A percentile compares a stretch with the other conserved stretches of the same genome.
phyloP scores from a whole-genome alignment of 2,329 filamentous ascomycete species.

The Cytospora mali region DNA sequence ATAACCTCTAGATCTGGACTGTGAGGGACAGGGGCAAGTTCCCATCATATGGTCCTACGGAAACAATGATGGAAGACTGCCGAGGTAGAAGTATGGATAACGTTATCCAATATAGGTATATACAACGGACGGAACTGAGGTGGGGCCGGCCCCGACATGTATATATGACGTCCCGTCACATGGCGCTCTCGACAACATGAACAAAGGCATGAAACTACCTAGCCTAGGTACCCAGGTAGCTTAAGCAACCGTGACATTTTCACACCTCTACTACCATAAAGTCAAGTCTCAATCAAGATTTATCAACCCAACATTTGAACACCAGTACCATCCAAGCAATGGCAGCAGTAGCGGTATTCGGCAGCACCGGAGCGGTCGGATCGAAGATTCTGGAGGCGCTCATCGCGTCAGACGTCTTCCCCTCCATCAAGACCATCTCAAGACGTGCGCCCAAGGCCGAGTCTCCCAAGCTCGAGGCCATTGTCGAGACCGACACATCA shows the following conservation, averaged over 20 bases:
- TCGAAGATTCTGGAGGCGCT: conserved; percentile 72
- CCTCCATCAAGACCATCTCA: conserved; percentile 63
- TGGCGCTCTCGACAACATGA: neutral
- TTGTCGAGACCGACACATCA: conserved; percentile 67
- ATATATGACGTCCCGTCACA: neutral
- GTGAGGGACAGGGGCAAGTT: too few species aligned
- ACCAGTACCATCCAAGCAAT: conserved; percentile 35
- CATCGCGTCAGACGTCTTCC: conserved; percentile 53
- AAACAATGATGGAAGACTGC: too few species aligned
- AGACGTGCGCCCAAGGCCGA: conserved; percentile 62
- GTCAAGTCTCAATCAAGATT: neutral
- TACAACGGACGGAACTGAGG: neutral
- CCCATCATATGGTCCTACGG: too few species aligned
- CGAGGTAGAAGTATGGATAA: neutral
- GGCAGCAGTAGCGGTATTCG: conserved; percentile 58
- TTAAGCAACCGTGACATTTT: neutral
- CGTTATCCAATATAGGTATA: neutral
- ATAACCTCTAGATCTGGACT: too few species aligned
- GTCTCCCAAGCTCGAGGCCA: conserved; percentile 64
- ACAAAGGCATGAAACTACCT: neutral
- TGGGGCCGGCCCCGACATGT: neutral
- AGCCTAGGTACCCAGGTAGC: too few species aligned
- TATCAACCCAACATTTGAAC: neutral
- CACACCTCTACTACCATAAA: neutral
- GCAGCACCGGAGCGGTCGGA: conserved; percentile 71